A percentile compares a stretch with the other conserved stretches of the same genome.
These are phyloP conservation scores for Gnaphalium uliginosum DNA, from an alignment of 129 eudicot species.

Conservation along the genomic window DNA sequence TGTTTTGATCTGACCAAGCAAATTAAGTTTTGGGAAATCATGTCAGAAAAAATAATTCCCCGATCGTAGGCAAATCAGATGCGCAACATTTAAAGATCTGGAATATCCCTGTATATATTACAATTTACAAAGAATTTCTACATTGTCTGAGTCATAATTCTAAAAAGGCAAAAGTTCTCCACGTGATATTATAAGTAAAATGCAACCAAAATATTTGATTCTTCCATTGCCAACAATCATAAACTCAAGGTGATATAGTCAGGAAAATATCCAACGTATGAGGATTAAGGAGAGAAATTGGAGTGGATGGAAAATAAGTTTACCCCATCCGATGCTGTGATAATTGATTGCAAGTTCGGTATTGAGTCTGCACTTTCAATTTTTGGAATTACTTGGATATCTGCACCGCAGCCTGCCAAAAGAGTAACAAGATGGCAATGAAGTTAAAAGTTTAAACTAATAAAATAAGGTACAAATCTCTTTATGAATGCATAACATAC, in stretches of 20 bases:
- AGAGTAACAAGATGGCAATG: slow-evolving; percentile 8
- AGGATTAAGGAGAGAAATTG: background rate
- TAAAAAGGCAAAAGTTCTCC: background rate
- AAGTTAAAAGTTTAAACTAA: slow-evolving; percentile 7
- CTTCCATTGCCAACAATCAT: background rate
- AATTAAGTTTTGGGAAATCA: slow-evolving; percentile 3
- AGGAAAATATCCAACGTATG: slow-evolving; percentile 4
- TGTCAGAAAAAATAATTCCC: background rate
- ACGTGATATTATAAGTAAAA: background rate
- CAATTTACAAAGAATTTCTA: background rate
- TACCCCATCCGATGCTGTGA: slow-evolving; percentile 98
- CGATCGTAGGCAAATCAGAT: background rate
- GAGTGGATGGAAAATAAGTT: slow-evolving; percentile 12
- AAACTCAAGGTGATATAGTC: background rate
- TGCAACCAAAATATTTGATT: slow-evolving; percentile 5
- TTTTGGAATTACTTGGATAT: slow-evolving; percentile 89
- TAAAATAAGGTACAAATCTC: background rate
- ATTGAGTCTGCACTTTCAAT: slow-evolving; percentile 98
- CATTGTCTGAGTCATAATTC: slow-evolving; percentile 7
- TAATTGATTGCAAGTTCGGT: slow-evolving; percentile 86
- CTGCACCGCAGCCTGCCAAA: slow-evolving; percentile 79
- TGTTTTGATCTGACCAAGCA: slow-evolving; percentile 3
- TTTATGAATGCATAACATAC: background rate
- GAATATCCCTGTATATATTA: background rate
- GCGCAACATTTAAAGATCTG: slow-evolving; percentile 2